Evolutionary conservation across 1,284 basidiomycete genomes (phyloP), one percentile per base, ranked within the genome.

Genomic region (Dichomitus squalens): DNA sequence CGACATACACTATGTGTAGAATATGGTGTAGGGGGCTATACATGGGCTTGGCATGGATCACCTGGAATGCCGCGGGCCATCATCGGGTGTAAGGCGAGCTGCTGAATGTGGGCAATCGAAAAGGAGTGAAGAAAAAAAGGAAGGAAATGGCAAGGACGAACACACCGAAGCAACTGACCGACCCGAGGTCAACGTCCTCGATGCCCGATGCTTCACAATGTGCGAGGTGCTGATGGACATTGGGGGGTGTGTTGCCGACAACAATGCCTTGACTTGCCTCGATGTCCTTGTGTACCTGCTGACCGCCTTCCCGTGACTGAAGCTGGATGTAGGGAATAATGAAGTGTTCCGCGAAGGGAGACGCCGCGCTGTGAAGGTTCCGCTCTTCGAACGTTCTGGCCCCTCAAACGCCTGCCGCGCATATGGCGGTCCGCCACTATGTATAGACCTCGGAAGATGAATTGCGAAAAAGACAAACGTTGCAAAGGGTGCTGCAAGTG

Each of bases 181-280:
- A 29, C 43, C 18, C 23, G 23, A 18, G 16, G 36, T 18, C 23
- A n/a, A 18, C n/a, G 36, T n/a, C 18, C 27, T 47, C 40, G 48
- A 39, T 34, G 54, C 16, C 33, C 4, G 11, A 9, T 16, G 41
- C 27, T 29, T 25, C 25, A 25, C 25, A 20, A 34, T 43, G 40
- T 55, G 40, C 46, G 52, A 34, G 35, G 49, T 8, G 20, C 4
- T 40, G 47, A 50, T 47, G 49, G 49, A 21, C n/a, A n/a, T n/a
- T n/a, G 11, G 47, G 23, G 18, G 2, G 7, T 6, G 41, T 35
- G 39, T 47, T 62, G 59, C 59, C 60, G n/a, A 54, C 57, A 49
- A 51, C 34, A 36, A 46, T 12, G 18, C 27, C 56, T 35, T 31
- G n/a, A 16, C 20, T 25, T 33, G 36, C 18, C 8, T 43, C 12